Percentiles rank a stretch among this genome's conserved stretches.
Conservation (phyloP, 108 stramenopile genomes). For the Fragilariopsis cylindrus region DNA sequence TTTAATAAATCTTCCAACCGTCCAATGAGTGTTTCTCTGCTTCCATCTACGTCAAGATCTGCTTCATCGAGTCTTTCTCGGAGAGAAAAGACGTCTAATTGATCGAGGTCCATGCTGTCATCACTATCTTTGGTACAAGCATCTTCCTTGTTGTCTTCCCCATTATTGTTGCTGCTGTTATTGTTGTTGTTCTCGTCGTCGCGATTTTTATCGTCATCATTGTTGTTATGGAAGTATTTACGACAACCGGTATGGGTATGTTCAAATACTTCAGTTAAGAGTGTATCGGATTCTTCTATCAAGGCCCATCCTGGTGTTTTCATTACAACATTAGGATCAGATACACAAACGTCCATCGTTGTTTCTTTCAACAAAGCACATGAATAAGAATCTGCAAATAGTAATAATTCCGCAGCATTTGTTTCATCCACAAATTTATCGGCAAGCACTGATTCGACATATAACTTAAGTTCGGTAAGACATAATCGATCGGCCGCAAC, state of each 20-base stretch:
- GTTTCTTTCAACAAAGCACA: constrained; percentile 24
- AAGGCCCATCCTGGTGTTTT: constrained; percentile 4
- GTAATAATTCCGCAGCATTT: constrained; percentile 20
- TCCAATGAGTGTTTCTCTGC: constrained; percentile 12
- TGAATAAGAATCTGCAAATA: constrained; percentile 14
- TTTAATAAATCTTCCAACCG: background rate
- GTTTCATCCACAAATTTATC: background rate
- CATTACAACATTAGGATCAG: background rate
- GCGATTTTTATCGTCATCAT: background rate
- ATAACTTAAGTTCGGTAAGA: constrained; percentile 17
- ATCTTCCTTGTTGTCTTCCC: background rate
- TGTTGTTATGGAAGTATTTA: background rate
- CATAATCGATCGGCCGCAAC: constrained; percentile 26
- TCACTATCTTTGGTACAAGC: background rate
- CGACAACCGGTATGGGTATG: constrained; percentile 6
- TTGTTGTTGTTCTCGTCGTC: background rate
- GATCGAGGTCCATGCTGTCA: background rate
- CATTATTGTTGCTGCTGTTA: background rate
- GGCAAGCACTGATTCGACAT: constrained; percentile 6
- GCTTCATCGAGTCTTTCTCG: constrained; percentile 8
- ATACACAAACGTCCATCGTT: constrained; percentile 16
- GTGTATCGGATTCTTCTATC: background rate
- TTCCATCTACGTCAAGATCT: constrained; percentile 13
- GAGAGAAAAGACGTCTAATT: constrained; percentile 11
- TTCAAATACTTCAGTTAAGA: constrained; percentile 6